Evolutionary conservation across 345 rosid genomes (phyloP), one percentile per base, ranked within the genome.

Genomic region (Psidium friedrichsthalianum): DNA sequence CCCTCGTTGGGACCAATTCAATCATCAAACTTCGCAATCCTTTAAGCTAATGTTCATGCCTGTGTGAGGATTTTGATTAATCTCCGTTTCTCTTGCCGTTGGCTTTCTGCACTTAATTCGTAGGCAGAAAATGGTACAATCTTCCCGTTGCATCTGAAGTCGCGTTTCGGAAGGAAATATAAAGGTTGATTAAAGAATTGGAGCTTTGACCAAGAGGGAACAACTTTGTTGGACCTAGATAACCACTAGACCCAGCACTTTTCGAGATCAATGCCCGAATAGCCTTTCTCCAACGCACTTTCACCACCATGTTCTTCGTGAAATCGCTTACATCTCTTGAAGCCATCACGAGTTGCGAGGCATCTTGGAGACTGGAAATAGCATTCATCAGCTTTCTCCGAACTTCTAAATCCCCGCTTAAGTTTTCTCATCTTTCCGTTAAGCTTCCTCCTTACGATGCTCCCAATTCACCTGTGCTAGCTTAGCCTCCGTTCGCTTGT

Each of bases 151-250:
- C 87, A 93, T 92, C 87, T 96, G 92, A 97, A 96, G 85, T 94
- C 99, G 81, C 96, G 98, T 91, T 96, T 97, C 51, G 98, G 99
- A 88, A 96, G 95, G 91, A 95, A 97, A 93, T 96, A 96, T 84
- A 88, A 88, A 32, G 98, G 96, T 69, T 93, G 90, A 88, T 91
- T 93, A 84, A 94, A 86, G 86, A 82, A 95, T 83, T 49, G 95
- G 97, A 86, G 97, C 99, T 89, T 93, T 92, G 84, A 93, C 92
- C 93, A 97, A 86, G 57, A 97, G n/a, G 87, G 87, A 97, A 96
- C 92, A 97, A 88, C 91, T 91, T 95, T 83, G 90, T 90, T 59
- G 94, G 93, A 86, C 99, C 99, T 89, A 98, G 96, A 87, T 90
- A 94, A 82, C 94, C 90, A 85, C 86, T 88, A 58, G 96, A 94